Base-by-base conservation (phyloP, 331 rosid genomes). In the Cydonia oblonga region DNA sequence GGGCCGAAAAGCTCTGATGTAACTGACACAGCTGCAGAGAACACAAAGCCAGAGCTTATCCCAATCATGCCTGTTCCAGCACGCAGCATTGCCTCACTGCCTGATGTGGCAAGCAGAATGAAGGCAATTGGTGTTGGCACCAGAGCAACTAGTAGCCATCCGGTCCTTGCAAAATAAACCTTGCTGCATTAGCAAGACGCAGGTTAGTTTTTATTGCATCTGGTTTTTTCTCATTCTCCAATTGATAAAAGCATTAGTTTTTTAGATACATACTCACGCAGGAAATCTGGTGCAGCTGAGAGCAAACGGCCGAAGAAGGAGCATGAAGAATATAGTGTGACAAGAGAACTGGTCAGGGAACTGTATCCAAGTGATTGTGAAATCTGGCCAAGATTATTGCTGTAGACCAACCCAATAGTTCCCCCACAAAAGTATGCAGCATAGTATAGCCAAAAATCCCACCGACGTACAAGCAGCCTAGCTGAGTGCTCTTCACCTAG, bases 1-100 rank as follows among this genome's bases (percentile, higher is more conserved):
- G 98, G 90, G 26, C 98, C 98, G 75, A 93, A 93, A 0, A 93
- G 90, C 85, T 93, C 98, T 0, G 97, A 87, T 5, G 98, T 91
- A 18, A 93, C 70, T 2, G 98, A 92, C n/a, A 93, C 97, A 0
- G 97, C 97, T 19, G 98, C 98, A 3, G 98, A 91, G 70, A 93
- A 93, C 75, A 93, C 90, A 84, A 93, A 91, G 5, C 98, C 97
- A 0, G 97, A 91, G 79, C 98, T 93, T 74, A 91, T 28, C 69
- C 97, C 97, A 4, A 93, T 82, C 35, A 93, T 81, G 18, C 91
- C 92, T 15, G 97, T 89, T 64, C 97, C 96, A 5, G 68, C 66
- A 2, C 83, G 71, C 40, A 93, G 74, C 15, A 85, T 81, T 13
- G 62, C 62, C 28, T 64, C 78, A 70, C 88, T 83, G 53, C 82